Conservation (phyloP, 306 rosid genomes). For the Glycine soja region DNA sequence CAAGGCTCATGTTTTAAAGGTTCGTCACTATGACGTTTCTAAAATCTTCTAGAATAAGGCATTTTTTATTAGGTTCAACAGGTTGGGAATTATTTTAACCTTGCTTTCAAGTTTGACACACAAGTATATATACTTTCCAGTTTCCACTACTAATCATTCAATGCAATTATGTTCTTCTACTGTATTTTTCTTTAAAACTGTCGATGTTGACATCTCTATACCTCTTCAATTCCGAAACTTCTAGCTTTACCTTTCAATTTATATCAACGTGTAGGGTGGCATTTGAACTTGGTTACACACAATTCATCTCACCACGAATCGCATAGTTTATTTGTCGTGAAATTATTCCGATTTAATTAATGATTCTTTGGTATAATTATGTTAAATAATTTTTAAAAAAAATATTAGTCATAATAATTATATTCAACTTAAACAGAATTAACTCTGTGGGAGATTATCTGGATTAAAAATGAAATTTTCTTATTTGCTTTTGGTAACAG, state of each 20-base stretch:
- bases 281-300: slow-evolving; percentile 2
- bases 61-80: not conserved
- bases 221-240: not conserved
- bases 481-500: not conserved
- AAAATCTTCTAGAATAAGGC: not conserved
- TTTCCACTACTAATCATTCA: not conserved
- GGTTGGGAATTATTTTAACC: not conserved
- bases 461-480: too few species aligned
- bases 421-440: too few species aligned
- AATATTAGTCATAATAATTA: too few species aligned
- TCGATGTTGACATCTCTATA: not conserved
- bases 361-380: too few species aligned
- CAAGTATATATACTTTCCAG: not conserved
- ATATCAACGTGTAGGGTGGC: too few species aligned
- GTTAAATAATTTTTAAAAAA: too few species aligned
- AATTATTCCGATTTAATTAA: too few species aligned
- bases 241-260: too few species aligned
- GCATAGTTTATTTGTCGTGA: too few species aligned
- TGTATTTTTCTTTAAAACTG: not conserved
- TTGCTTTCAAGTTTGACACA: not conserved
- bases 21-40: not conserved
- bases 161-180: not conserved
- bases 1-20: not conserved
- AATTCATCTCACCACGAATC: too few species aligned
- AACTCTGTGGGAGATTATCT: too few species aligned